Percentiles rank a stretch among this genome's conserved stretches.
Evolutionary conservation across 2,329 filamentous ascomycete genomes (phyloP).

Genomic region (Stachybotrys chartarum): DNA sequence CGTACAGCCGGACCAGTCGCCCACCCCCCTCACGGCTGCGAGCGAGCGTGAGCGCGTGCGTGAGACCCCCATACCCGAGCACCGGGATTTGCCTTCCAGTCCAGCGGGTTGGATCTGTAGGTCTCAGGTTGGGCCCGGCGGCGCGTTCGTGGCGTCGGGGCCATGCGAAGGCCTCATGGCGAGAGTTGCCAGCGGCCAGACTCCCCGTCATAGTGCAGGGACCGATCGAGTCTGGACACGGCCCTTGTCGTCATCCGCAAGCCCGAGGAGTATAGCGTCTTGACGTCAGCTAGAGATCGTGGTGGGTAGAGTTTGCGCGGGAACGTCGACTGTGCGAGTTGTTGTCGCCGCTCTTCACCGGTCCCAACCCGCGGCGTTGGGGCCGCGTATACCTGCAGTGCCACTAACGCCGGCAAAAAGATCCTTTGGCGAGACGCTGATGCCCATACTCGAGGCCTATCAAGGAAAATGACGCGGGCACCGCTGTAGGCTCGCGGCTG

Average conservation of each 20-base stretch:
- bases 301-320: too few species aligned
- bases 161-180: neutral
- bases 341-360: too few species aligned
- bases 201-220: too few species aligned
- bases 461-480: neutral
- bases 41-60: neutral
- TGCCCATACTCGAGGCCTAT: neutral
- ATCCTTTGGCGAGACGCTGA: neutral
- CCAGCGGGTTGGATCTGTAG: neutral
- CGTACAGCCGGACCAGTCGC: neutral
- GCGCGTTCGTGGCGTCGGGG: neutral
- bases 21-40: neutral
- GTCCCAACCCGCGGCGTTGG: neutral
- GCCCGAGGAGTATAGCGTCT: too few species aligned
- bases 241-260: too few species aligned
- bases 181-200: neutral
- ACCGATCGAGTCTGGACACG: too few species aligned
- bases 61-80: conserved; percentile 1
- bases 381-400: neutral
- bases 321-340: too few species aligned
- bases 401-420: neutral
- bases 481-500: neutral
- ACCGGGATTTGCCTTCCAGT: neutral
- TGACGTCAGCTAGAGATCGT: too few species aligned
- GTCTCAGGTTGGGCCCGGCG: neutral